Conservation (phyloP, 2,329 filamentous ascomycete species). For the Verticillium isaacii region DNA sequence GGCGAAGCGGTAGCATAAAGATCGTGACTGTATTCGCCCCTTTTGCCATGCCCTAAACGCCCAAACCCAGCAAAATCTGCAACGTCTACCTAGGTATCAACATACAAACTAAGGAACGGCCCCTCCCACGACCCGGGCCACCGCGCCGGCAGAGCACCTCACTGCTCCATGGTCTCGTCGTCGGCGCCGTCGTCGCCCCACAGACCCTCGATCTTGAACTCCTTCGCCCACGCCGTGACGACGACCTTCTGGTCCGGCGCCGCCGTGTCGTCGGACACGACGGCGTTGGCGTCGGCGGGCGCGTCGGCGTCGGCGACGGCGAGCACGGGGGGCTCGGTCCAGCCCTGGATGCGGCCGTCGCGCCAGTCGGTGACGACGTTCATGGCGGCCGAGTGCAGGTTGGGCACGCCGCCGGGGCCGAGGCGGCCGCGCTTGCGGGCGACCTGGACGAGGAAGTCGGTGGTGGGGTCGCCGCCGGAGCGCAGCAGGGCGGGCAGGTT, state of each 20-base stretch:
- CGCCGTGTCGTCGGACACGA: slow-evolving; percentile 36
- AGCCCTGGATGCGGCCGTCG: slow-evolving; percentile 90
- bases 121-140: background rate
- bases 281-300: slow-evolving; percentile 18
- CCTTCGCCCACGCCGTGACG: slow-evolving; percentile 86
- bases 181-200: slow-evolving; percentile 64
- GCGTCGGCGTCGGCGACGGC: slow-evolving; percentile 40
- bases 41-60: background rate
- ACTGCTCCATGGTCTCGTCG: slow-evolving; percentile 49
- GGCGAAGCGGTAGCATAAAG: background rate
- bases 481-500: slow-evolving; percentile 74
- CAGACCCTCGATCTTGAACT: slow-evolving; percentile 91
- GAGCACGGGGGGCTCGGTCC: slow-evolving; percentile 72
- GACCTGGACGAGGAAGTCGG: slow-evolving; percentile 90
- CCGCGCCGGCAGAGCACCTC: background rate
- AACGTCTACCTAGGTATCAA: background rate
- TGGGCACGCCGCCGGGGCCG: slow-evolving; percentile 85
- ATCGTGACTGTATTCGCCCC: slow-evolving; percentile 1
- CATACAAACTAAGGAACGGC: background rate
- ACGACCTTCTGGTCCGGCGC: slow-evolving; percentile 74
- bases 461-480: slow-evolving; percentile 68
- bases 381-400: slow-evolving; percentile 81
- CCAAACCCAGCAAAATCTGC: background rate
- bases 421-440: slow-evolving; percentile 87
- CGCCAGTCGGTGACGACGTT: slow-evolving; percentile 95